phyloP scores from a whole-genome alignment of 2,329 filamentous ascomycete genomes.

The Pseudogymnoascus destructans region DNA sequence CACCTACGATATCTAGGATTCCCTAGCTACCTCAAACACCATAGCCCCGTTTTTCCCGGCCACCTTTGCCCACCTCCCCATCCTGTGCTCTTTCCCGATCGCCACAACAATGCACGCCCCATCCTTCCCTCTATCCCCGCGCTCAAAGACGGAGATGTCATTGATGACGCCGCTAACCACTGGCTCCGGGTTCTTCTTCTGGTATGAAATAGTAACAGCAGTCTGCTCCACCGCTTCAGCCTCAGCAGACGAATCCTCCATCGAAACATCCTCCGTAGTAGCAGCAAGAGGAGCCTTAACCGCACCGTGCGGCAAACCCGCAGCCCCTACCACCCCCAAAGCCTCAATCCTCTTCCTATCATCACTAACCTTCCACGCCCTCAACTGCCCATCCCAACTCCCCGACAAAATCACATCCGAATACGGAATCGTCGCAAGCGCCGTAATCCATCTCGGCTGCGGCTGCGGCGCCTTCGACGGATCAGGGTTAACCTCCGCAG shows the following conservation, averaged over 20 bases:
- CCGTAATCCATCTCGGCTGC: constrained; percentile 80
- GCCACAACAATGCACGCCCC: constrained; percentile 78
- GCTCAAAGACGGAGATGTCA: constrained; percentile 75
- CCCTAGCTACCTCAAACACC: constrained; percentile 57
- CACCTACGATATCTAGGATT: neutral
- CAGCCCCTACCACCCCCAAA: constrained; percentile 47
- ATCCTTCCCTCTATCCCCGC: constrained; percentile 61
- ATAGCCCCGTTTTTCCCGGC: constrained; percentile 70
- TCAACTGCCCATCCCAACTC: constrained; percentile 83
- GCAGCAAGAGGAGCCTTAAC: constrained; percentile 8
- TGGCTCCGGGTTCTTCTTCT: constrained; percentile 16
- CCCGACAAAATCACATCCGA: constrained; percentile 83
- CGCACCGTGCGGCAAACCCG: constrained; percentile 26
- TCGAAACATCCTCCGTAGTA: neutral
- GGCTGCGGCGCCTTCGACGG: constrained; percentile 46
- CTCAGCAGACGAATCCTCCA: neutral
- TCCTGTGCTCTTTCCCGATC: constrained; percentile 70
- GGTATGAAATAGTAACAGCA: neutral
- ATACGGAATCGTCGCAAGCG: constrained; percentile 73
- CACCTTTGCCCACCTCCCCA: constrained; percentile 67
- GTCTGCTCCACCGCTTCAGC: neutral
- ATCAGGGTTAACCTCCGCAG: constrained; percentile 55
- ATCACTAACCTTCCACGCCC: constrained; percentile 72
- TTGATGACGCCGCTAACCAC: constrained; percentile 60
- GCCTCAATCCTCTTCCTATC: constrained; percentile 70